A percentile compares a stretch with the other conserved stretches of the same genome.
Evolutionary conservation across 352 stramenopile species (phyloP).

Genomic region (Globisporangium heterothallicum): DNA sequence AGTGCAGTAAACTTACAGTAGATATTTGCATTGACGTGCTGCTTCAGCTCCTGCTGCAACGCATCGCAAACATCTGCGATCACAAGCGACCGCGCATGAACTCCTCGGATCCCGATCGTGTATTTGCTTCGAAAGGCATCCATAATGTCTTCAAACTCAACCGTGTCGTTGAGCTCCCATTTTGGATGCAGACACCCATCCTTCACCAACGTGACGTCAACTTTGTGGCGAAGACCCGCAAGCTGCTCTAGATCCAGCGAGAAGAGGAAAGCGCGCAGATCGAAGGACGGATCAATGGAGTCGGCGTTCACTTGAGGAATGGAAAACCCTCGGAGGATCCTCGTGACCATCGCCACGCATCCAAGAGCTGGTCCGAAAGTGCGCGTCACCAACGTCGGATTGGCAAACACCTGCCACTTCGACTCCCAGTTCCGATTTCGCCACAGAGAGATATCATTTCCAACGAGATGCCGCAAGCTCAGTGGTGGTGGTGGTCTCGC

Average conservation of each 20-base stretch:
- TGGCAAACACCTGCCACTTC: neutral
- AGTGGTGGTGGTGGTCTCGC: neutral
- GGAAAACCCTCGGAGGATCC: constrained; percentile 13
- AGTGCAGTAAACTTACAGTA: constrained; percentile 21
- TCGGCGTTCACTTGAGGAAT: constrained; percentile 15
- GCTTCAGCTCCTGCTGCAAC: constrained; percentile 21
- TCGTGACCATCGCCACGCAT: constrained; percentile 5
- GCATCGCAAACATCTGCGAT: constrained; percentile 12
- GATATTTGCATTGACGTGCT: constrained; percentile 32
- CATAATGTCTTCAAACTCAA: constrained; percentile 14
- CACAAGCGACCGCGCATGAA: constrained; percentile 19
- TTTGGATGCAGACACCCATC: constrained; percentile 14
- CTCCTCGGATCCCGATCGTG: constrained; percentile 24
- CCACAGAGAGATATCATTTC: neutral
- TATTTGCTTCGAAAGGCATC: constrained; percentile 16
- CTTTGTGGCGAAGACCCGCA: constrained; percentile 15
- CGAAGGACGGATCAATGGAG: neutral
- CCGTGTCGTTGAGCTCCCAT: constrained; percentile 5
- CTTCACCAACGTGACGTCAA: constrained; percentile 26
- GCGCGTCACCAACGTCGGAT: neutral
- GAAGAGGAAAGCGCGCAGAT: neutral
- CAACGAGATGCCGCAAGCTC: constrained; percentile 3
- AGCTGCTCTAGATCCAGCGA: constrained; percentile 7
- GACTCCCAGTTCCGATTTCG: constrained; percentile 9
- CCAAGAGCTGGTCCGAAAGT: neutral